Evolutionary conservation across 139 green algal genomes (phyloP).

Genomic region (Astrephomene gubernaculifera): DNA sequence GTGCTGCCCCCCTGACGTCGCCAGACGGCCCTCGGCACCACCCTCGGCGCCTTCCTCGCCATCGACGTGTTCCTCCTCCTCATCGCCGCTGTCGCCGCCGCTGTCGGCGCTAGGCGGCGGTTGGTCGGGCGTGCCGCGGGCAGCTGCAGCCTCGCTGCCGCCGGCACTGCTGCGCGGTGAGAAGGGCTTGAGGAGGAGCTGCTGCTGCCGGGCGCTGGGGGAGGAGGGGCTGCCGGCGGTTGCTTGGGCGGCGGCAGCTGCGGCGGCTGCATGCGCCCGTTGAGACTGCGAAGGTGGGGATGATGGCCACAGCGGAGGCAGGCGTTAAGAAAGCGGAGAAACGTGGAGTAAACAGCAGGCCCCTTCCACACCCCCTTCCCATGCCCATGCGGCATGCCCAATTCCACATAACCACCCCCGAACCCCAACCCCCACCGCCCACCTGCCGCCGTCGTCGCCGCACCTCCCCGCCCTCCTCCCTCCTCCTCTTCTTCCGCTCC

Average conservation of each 20-base stretch:
- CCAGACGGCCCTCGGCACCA: not conserved
- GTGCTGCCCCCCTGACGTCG: not conserved
- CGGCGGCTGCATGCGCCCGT: not conserved
- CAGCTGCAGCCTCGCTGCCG: not conserved
- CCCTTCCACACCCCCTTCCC: not conserved
- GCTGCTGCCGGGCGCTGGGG: not conserved
- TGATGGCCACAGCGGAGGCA: not conserved
- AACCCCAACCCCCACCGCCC: not conserved
- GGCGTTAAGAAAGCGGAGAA: not conserved
- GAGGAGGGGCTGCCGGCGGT: not conserved
- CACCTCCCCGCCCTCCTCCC: not conserved
- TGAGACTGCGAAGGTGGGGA: not conserved
- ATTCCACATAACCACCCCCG: not conserved
- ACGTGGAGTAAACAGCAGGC: not conserved
- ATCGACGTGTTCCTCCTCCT: not conserved
- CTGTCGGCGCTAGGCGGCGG: not conserved
- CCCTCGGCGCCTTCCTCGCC: not conserved
- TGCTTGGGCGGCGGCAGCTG: not conserved
- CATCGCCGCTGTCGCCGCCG: not conserved
- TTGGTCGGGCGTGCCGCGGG: too few relatives aligned
- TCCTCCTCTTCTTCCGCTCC: not conserved
- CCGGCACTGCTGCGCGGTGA: not conserved
- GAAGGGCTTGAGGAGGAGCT: constrained; percentile 8
- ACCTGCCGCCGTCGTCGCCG: not conserved
- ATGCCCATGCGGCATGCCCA: not conserved